Conservation (phyloP, 2,329 filamentous ascomycete species). For the Aspergillus viridinutans region DNA sequence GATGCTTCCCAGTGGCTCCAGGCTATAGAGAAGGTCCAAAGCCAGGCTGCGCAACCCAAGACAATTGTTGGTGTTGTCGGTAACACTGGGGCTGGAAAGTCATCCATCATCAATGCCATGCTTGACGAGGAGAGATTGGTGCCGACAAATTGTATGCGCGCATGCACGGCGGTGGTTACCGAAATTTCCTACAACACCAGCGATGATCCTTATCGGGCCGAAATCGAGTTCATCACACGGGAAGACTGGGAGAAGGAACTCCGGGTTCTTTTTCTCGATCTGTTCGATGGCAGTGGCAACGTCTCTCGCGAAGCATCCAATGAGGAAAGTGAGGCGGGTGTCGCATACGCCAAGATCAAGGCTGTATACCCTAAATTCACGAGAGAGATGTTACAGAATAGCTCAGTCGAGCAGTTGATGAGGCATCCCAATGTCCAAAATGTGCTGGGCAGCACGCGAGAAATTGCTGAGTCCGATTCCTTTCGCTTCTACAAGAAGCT, state of each 20-base stretch:
- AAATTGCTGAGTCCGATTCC: not conserved
- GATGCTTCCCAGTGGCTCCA: not conserved
- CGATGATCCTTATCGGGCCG: not conserved
- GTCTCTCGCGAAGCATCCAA: not conserved
- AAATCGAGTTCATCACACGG: not conserved
- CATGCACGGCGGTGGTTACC: not conserved
- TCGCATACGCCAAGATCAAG: not conserved
- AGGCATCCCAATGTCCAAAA: not conserved
- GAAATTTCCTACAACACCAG: not conserved
- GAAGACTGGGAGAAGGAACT: not conserved
- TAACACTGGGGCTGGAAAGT: not conserved
- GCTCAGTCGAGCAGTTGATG: not conserved
- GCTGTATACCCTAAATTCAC: not conserved
- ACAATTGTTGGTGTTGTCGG: not conserved
- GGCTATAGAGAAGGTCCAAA: not conserved
- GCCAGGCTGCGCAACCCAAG: not conserved
- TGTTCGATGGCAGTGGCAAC: not conserved
- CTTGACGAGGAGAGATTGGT: not conserved
- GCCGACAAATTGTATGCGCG: not conserved
- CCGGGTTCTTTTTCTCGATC: not conserved
- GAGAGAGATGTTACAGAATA: not conserved
- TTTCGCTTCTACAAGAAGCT: not conserved
- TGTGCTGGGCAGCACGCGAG: not conserved
- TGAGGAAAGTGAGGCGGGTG: not conserved
- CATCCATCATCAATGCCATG: not conserved